A percentile compares a stretch with the other conserved stretches of the same genome.
phyloP scores from a whole-genome alignment of 257 asterid genomes.

The Plectranthus barbatus region DNA sequence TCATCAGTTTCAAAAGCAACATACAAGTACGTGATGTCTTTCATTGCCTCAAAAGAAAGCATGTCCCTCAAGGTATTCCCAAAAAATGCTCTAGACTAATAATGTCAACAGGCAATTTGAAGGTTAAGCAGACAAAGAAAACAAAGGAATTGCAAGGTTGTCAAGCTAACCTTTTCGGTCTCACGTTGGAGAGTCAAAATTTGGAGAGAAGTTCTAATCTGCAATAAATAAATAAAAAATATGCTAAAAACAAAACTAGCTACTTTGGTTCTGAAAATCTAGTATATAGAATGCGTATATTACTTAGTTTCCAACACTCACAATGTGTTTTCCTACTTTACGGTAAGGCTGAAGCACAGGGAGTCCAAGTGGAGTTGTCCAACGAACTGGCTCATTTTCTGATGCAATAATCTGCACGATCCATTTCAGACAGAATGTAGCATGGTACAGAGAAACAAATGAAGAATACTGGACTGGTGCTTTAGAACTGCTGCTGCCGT shows the following conservation, averaged over 20 bases:
- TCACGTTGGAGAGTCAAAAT: conserved; percentile 72
- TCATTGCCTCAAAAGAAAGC: too few relatives aligned
- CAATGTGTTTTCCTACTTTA: conserved; percentile 56
- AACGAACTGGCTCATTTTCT: conserved; percentile 77
- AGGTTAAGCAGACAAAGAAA: conserved; percentile 2
- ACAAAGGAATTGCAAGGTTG: conserved; percentile 2
- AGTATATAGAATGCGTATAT: neutral
- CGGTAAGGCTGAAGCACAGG: conserved; percentile 99
- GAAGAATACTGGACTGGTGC: neutral
- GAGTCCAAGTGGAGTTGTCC: conserved; percentile 99
- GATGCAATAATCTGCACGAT: conserved; percentile 67
- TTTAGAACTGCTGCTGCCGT: neutral
- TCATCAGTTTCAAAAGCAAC: too few relatives aligned
- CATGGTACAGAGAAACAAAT: conserved; percentile 17
- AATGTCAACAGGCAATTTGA: neutral
- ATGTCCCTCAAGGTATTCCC: neutral
- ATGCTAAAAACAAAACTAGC: conserved; percentile 32
- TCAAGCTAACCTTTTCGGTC: conserved; percentile 57
- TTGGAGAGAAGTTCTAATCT: conserved; percentile 93
- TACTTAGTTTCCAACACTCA: conserved; percentile 26
- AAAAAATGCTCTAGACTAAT: neutral
- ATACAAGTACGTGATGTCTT: too few relatives aligned
- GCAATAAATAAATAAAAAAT: conserved; percentile 22
- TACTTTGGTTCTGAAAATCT: conserved; percentile 2
- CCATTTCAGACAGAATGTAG: neutral